A percentile compares a stretch with the other conserved stretches of the same genome.
These are phyloP conservation scores for Hericium rajendrae DNA, from an alignment of 768 basidiomycete species.

Conservation along the genomic window DNA sequence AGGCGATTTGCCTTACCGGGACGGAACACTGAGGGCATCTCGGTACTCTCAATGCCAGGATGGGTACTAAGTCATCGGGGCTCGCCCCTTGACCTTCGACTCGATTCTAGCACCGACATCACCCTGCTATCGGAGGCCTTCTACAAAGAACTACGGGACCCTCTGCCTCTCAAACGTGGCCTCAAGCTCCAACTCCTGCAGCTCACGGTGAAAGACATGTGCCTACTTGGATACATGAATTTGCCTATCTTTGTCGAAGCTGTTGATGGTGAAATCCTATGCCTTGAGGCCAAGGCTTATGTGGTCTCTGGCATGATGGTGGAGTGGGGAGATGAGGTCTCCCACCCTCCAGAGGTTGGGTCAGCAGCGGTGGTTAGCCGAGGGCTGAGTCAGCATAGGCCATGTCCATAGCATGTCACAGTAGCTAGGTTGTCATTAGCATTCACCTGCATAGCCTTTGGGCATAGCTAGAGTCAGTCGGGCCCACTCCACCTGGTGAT, in stretches of 20 bases:
- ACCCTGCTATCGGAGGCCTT: background rate
- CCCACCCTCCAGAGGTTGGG: too few relatives aligned
- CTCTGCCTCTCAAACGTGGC: background rate
- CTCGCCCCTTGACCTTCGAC: background rate
- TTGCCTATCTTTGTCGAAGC: conserved; percentile 18
- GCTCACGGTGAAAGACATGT: background rate
- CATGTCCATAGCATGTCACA: too few relatives aligned
- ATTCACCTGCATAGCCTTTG: too few relatives aligned
- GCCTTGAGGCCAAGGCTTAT: conserved; percentile 13
- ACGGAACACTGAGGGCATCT: background rate
- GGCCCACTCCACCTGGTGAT: too few relatives aligned
- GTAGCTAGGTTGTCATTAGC: too few relatives aligned
- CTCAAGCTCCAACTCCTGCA: background rate
- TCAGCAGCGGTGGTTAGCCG: too few relatives aligned
- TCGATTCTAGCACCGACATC: background rate
- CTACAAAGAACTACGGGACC: background rate
- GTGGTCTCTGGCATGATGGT: too few relatives aligned
- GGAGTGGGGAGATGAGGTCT: too few relatives aligned
- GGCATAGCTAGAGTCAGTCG: too few relatives aligned
- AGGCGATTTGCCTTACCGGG: background rate
- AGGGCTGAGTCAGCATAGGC: too few relatives aligned
- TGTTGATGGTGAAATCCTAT: conserved; percentile 17
- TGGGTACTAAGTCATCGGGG: background rate
- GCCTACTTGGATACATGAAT: conserved; percentile 11
- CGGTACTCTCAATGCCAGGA: background rate